Evolutionary conservation across 805 yeast species (phyloP).

Genomic region (Metschnikowia gelsemii): DNA sequence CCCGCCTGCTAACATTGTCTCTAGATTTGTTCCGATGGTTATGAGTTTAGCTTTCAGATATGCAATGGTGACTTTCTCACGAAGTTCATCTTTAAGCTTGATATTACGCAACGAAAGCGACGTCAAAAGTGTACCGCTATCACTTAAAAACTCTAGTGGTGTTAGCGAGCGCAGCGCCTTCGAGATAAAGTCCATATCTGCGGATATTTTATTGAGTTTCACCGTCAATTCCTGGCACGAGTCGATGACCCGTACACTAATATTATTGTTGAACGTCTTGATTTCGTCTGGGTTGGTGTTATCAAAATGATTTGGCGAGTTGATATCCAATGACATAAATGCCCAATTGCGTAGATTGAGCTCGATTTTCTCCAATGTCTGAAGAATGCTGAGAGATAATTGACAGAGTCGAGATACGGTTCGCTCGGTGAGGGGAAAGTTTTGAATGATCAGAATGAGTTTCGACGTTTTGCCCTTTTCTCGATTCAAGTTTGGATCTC

Average conservation of each 20-base stretch:
- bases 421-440: slow-evolving; percentile 43
- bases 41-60: slow-evolving; percentile 67
- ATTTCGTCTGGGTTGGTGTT: slow-evolving; percentile 18
- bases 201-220: slow-evolving; percentile 40
- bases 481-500: slow-evolving; percentile 49
- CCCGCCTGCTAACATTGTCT: slow-evolving; percentile 45
- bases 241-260: slow-evolving; percentile 53
- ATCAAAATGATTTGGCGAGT: slow-evolving; percentile 41
- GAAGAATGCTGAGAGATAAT: slow-evolving; percentile 45
- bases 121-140: slow-evolving; percentile 50
- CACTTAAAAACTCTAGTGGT: slow-evolving; percentile 50
- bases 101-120: slow-evolving; percentile 46
- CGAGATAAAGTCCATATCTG: slow-evolving; percentile 49
- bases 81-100: slow-evolving; percentile 49
- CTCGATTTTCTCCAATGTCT: slow-evolving; percentile 51
- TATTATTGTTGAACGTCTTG: slow-evolving; percentile 47
- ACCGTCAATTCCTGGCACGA: slow-evolving; percentile 50
- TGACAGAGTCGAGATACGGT: slow-evolving; percentile 50
- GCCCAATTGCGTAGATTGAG: slow-evolving; percentile 53
- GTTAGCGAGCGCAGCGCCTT: slow-evolving; percentile 39
- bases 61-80: slow-evolving; percentile 53
- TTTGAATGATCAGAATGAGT: slow-evolving; percentile 42
- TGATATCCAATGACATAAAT: slow-evolving; percentile 50
- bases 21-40: slow-evolving; percentile 62
- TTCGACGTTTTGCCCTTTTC: slow-evolving; percentile 41